Percentiles rank a stretch among this genome's conserved stretches.
These are phyloP conservation scores for Nemophila menziesii DNA, from an alignment of 257 asterid species.

Conservation along the genomic window DNA sequence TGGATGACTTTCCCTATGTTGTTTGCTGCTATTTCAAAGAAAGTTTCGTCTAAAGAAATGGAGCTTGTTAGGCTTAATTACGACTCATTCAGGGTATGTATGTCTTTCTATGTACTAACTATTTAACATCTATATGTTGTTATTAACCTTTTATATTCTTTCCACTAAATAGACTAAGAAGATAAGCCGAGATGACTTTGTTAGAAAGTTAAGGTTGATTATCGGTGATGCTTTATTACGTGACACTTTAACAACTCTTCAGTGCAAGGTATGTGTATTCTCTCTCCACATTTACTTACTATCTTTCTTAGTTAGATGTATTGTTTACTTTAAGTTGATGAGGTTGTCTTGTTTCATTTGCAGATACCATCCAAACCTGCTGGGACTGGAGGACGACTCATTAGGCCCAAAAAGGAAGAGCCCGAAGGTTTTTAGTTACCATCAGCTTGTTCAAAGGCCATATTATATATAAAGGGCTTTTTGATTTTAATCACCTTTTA, in stretches of 20 bases:
- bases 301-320: too few relatives aligned
- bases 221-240: conserved; percentile 28
- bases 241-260: conserved; percentile 19
- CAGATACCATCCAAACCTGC: conserved; percentile 31
- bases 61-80: conserved; percentile 19
- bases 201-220: conserved; percentile 23
- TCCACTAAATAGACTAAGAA: conserved; percentile 20
- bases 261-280: conserved; percentile 20
- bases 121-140: background rate
- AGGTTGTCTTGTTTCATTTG: background rate
- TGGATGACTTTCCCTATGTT: conserved; percentile 31
- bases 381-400: conserved; percentile 11
- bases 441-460: background rate
- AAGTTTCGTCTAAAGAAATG: conserved; percentile 18
- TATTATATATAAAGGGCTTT: too few relatives aligned
- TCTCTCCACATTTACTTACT: background rate
- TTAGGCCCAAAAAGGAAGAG: background rate
- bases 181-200: conserved; percentile 22
- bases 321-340: background rate
- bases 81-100: conserved; percentile 27
- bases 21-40: conserved; percentile 22
- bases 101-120: background rate
- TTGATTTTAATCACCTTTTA: too few relatives aligned
- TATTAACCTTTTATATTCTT: background rate
- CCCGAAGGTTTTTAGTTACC: conserved; percentile 1